Conservation (phyloP, 768 basidiomycete species). For the Lactarius evosmus region DNA sequence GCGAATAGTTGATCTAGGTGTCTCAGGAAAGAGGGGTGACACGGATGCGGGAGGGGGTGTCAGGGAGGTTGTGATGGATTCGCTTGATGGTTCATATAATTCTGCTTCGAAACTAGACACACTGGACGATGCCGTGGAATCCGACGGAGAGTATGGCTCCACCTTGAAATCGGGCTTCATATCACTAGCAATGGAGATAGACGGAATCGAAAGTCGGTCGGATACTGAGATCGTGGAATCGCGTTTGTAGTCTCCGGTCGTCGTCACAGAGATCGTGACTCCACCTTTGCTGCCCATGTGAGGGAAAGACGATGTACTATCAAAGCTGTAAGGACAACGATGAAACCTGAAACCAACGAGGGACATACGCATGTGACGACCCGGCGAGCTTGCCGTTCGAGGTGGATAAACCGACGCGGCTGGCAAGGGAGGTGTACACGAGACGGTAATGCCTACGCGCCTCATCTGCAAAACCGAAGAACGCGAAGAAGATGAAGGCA, state of each 20-base stretch:
- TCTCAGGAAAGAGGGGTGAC: slow-evolving; percentile 3
- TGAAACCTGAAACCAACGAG: not conserved
- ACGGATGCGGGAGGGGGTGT: not conserved
- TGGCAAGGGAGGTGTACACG: slow-evolving; percentile 32
- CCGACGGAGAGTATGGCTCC: slow-evolving; percentile 12
- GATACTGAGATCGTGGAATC: slow-evolving; percentile 10
- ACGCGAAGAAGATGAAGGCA: slow-evolving; percentile 45
- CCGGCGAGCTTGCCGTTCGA: slow-evolving; percentile 9
- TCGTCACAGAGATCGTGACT: slow-evolving; percentile 13
- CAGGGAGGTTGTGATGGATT: not conserved
- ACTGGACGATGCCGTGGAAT: slow-evolving; percentile 6
- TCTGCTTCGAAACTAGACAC: not conserved
- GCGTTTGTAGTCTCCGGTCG: not conserved
- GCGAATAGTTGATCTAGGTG: not conserved
- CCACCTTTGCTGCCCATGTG: slow-evolving; percentile 13
- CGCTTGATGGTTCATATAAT: too few relatives aligned
- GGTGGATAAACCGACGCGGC: slow-evolving; percentile 31
- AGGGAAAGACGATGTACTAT: slow-evolving; percentile 12
- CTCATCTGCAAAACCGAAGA: slow-evolving; percentile 55
- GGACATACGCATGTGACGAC: slow-evolving; percentile 17
- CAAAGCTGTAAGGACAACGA: not conserved
- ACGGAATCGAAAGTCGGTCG: slow-evolving; percentile 25
- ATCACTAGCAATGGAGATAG: slow-evolving; percentile 15
- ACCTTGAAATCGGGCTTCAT: slow-evolving; percentile 16
- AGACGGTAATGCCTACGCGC: slow-evolving; percentile 41